Percentiles rank a stretch among this genome's conserved stretches.
Conservation (phyloP, 768 basidiomycete genomes). For the Suillus luteus region DNA sequence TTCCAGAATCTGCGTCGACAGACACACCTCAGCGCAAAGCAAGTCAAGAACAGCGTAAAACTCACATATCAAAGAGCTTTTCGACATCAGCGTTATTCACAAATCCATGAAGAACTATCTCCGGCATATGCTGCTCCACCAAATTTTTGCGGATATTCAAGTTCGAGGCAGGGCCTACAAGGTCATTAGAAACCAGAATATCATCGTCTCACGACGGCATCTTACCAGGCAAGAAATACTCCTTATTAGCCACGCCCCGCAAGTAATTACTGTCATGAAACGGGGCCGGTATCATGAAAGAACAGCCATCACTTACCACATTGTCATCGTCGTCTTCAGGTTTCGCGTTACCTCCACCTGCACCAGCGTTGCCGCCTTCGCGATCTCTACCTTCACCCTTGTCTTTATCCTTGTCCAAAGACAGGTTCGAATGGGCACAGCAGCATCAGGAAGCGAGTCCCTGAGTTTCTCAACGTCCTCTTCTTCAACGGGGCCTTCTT, state of each 20-base stretch:
- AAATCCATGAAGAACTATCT: conserved; percentile 78
- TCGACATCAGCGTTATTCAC: conserved; percentile 80
- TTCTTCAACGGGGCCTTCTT: conserved; percentile 35
- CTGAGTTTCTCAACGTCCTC: conserved; percentile 49
- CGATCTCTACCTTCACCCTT: conserved; percentile 42
- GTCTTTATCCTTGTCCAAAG: conserved; percentile 55
- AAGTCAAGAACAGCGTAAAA: conserved; percentile 12
- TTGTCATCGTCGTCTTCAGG: conserved; percentile 63
- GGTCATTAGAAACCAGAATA: not conserved
- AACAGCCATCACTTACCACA: conserved; percentile 45
- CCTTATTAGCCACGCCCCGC: conserved; percentile 79
- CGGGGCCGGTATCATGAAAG: not conserved
- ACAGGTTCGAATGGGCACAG: conserved; percentile 73
- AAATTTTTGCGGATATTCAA: conserved; percentile 66
- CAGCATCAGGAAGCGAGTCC: conserved; percentile 62
- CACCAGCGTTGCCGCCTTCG: conserved; percentile 23
- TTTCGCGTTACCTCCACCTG: conserved; percentile 14
- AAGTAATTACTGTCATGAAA: conserved; percentile 17
- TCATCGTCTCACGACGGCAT: conserved; percentile 13
- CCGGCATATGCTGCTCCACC: conserved; percentile 79
- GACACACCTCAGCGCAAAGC: conserved; percentile 12
- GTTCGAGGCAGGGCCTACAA: conserved; percentile 68
- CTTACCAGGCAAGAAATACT: conserved; percentile 77
- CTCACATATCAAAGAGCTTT: conserved; percentile 82
- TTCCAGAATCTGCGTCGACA: conserved; percentile 59